Evolutionary conservation across 208 protist species (phyloP), one percentile per base, ranked within the genome.

Genomic region (Wallacemonas sp.): DNA sequence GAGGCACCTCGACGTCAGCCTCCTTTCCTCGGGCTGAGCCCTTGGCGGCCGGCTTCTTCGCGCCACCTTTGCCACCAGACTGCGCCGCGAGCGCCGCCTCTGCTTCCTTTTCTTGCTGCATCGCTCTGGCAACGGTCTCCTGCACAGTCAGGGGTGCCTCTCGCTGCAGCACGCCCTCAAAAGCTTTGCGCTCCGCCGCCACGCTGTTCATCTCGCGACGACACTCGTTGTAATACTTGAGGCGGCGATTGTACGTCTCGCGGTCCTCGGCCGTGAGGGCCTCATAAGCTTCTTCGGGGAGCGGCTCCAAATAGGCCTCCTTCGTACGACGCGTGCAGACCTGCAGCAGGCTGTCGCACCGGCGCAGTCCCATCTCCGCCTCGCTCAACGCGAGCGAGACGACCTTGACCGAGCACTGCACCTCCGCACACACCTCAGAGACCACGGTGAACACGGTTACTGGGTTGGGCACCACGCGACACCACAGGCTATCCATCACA

Each of bases 141-240:
- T 80, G 65, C 46, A 73, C 67, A 0, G 62, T 46, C 30, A 39
- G 24, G 24, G 76, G 76, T n/a, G 56, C 8, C 14, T 21, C 59
- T 9, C 56, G 41, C 26, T 58, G 28, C 2, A 66, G 51, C 24
- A 75, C 64, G 19, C 22, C 59, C 62, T 66, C 28, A 45, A 69
- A 86, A 22, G 44, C 51, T n/a, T 70, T 54, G 38, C 33, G n/a
- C 79, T 70, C 47, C 46, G 44, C 24, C 63, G 75, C 41, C 55
- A 68, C 39, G 71, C 77, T 12, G 11, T 75, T 65, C 44, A 94
- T 56, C 26, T 82, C 80, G 33, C 77, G 72, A 33, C 84, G 83
- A 65, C 86, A 93, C 62, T 93, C 82, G 51, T 92, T 95, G 62
- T 81, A 88, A 51, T 90, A 76, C 69, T 93, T 81, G 15, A 96